Conservation (phyloP, 768 basidiomycete genomes). For the Auriscalpium orientale region DNA sequence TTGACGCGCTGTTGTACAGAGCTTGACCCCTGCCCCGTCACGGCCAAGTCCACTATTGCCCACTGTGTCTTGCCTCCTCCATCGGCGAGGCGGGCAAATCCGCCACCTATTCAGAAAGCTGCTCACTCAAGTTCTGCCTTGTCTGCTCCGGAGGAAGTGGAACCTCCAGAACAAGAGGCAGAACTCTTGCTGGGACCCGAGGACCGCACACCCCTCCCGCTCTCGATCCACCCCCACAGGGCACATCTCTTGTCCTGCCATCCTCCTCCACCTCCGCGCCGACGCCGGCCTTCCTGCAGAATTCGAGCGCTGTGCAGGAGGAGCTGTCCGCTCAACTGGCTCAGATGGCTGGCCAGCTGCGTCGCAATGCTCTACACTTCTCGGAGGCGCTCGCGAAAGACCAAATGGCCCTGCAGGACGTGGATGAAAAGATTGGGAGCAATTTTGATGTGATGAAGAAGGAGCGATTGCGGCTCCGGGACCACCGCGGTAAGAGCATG, state of each 20-base stretch:
- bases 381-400: slow-evolving; percentile 67
- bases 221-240: slow-evolving; percentile 24
- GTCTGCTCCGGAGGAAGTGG: neutral
- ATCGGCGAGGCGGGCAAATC: slow-evolving; percentile 3
- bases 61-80: slow-evolving; percentile 39
- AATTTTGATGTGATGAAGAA: slow-evolving; percentile 65
- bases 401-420: slow-evolving; percentile 56
- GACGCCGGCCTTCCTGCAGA: slow-evolving; percentile 36
- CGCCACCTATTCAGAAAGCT: slow-evolving; percentile 15
- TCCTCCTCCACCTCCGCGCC: slow-evolving; percentile 16
- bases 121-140: slow-evolving; percentile 9
- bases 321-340: slow-evolving; percentile 69
- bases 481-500: slow-evolving; percentile 37
- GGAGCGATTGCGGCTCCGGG: slow-evolving; percentile 44
- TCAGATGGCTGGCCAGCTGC: slow-evolving; percentile 83
- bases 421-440: slow-evolving; percentile 65
- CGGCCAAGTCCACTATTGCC: slow-evolving; percentile 41
- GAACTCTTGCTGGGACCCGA: slow-evolving; percentile 5
- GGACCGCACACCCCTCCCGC: slow-evolving; percentile 16
- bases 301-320: slow-evolving; percentile 56
- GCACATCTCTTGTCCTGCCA: slow-evolving; percentile 16
- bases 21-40: slow-evolving; percentile 30
- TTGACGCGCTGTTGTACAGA: neutral
- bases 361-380: slow-evolving; percentile 77
- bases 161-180: neutral